Conservation (phyloP, 768 basidiomycete species). For the Amanita polypyramis region DNA sequence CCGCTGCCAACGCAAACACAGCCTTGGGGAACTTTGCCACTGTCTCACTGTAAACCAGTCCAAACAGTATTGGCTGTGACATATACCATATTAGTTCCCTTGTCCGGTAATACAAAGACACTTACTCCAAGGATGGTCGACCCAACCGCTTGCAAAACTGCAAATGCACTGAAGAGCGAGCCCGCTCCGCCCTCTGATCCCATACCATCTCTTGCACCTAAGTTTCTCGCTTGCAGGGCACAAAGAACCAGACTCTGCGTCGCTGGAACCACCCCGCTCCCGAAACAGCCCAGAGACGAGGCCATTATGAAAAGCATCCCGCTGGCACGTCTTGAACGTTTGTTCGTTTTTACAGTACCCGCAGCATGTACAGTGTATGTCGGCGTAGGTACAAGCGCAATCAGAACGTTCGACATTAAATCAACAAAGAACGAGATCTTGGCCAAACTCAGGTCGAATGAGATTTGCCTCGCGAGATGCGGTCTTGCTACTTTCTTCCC, state of each 20-base stretch:
- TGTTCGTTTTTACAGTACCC: conserved; percentile 4
- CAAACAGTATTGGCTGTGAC: conserved; percentile 58
- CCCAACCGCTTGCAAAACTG: conserved; percentile 58
- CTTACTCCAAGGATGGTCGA: conserved; percentile 52
- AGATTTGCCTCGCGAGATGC: conserved; percentile 52
- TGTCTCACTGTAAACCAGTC: conserved; percentile 57
- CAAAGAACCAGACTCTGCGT: conserved; percentile 64
- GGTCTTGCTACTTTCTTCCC: conserved; percentile 35
- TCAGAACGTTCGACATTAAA: conserved; percentile 49
- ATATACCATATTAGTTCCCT: neutral
- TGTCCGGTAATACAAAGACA: conserved; percentile 1
- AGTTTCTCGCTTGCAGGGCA: conserved; percentile 36
- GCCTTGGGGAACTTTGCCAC: conserved; percentile 62
- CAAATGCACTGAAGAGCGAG: conserved; percentile 60
- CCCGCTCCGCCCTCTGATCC: conserved; percentile 28
- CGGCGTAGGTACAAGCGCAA: conserved; percentile 43
- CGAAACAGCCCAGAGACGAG: conserved; percentile 48
- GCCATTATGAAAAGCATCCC: conserved; percentile 50
- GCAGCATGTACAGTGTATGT: conserved; percentile 17
- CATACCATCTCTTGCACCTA: conserved; percentile 18
- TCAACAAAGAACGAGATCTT: conserved; percentile 57
- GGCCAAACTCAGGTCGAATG: conserved; percentile 58
- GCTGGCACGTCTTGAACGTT: conserved; percentile 15
- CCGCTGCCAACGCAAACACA: conserved; percentile 50
- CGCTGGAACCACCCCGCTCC: conserved; percentile 62